phyloP scores from a whole-genome alignment of 2,329 filamentous ascomycete species.

The Amauroascus niger region DNA sequence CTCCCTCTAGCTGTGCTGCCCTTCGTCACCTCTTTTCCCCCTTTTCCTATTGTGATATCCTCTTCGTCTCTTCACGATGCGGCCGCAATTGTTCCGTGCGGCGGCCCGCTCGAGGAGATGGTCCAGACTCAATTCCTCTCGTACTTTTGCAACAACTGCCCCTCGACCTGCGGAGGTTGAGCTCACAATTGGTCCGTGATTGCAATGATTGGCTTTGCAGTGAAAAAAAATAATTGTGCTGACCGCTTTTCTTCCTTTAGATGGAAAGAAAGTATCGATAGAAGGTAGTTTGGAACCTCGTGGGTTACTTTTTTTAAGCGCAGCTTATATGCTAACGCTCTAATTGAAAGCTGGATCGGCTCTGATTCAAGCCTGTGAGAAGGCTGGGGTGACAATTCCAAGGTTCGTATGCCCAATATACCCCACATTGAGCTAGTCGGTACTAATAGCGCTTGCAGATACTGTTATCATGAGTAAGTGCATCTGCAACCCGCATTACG shows the following conservation, averaged over 20 bases:
- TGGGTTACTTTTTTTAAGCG: neutral
- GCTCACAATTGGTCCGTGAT: constrained; percentile 73
- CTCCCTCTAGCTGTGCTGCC: neutral
- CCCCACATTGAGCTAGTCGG: neutral
- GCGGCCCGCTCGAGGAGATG: constrained; percentile 48
- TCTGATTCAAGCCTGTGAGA: constrained; percentile 97
- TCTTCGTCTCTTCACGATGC: constrained; percentile 40
- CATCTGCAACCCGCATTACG: neutral
- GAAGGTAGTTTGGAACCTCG: constrained; percentile 57
- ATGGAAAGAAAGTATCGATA: constrained; percentile 97
- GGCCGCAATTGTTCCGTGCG: constrained; percentile 55
- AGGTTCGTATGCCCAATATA: constrained; percentile 46
- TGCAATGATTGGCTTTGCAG: constrained; percentile 43
- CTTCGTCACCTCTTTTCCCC: neutral
- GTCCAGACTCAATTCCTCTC: constrained; percentile 50
- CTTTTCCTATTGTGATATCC: constrained; percentile 9
- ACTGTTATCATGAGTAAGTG: constrained; percentile 94
- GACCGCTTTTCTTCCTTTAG: constrained; percentile 40
- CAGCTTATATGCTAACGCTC: constrained; percentile 26
- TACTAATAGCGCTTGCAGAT: constrained; percentile 50
- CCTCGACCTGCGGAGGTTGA: constrained; percentile 83
- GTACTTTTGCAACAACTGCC: constrained; percentile 72
- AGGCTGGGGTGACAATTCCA: constrained; percentile 82
- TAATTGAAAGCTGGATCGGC: constrained; percentile 74
- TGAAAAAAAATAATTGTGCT: constrained; percentile 43